These are phyloP conservation scores for Leucogyrophana mollusca DNA, from an alignment of 768 basidiomycete genomes.

Conservation along the genomic window DNA sequence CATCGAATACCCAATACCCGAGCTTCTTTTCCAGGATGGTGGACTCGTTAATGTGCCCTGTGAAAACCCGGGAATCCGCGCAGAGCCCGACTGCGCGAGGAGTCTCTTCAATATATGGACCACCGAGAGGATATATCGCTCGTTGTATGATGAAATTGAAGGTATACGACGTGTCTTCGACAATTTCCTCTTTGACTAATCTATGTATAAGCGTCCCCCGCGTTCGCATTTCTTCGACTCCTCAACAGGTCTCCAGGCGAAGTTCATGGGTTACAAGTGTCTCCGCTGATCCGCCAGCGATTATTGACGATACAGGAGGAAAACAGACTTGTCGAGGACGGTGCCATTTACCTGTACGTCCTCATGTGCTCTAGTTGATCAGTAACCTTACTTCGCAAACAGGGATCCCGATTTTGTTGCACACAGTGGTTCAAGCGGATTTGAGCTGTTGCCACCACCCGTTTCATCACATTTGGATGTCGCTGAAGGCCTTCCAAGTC, in stretches of 20 bases:
- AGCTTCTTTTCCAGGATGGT: slow-evolving; percentile 74
- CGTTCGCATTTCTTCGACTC: slow-evolving; percentile 79
- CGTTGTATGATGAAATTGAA: slow-evolving; percentile 54
- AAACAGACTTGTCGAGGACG: slow-evolving; percentile 34
- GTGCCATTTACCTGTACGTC: slow-evolving; percentile 45
- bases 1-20: slow-evolving; percentile 76
- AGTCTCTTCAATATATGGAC: slow-evolving; percentile 91
- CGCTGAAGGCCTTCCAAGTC: slow-evolving; percentile 46
- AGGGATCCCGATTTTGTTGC: slow-evolving; percentile 60
- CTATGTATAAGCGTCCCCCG: slow-evolving; percentile 43
- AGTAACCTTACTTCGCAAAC: slow-evolving; percentile 2
- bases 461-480: slow-evolving; percentile 21
- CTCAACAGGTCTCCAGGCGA: slow-evolving; percentile 63
- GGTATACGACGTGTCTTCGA: slow-evolving; percentile 39
- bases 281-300: slow-evolving; percentile 58
- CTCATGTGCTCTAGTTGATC: slow-evolving; percentile 1
- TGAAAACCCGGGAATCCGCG: slow-evolving; percentile 45
- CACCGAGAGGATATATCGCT: slow-evolving; percentile 73
- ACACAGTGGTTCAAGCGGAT: slow-evolving; percentile 28
- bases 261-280: slow-evolving; percentile 56
- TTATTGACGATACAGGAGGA: slow-evolving; percentile 50
- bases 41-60: slow-evolving; percentile 67
- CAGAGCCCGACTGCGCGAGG: slow-evolving; percentile 53
- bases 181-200: not conserved
- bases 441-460: slow-evolving; percentile 31